Conservation (phyloP, 345 rosid genomes). For the Bretschneidera sinensis region DNA sequence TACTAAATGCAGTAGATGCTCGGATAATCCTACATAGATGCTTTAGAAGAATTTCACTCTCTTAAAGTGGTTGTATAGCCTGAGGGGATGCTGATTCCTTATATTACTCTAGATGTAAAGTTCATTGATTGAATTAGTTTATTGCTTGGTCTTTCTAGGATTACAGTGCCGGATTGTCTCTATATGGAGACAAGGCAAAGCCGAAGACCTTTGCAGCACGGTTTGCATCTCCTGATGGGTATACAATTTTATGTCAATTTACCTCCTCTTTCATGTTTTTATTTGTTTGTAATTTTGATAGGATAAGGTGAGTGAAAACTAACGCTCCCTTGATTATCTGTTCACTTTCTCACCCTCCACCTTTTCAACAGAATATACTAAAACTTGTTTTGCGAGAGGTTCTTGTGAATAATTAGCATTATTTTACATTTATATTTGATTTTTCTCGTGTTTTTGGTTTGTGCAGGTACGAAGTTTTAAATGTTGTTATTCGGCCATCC, state of each 20-base stretch:
- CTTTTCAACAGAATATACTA: too few species aligned
- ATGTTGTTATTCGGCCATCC: slow-evolving; percentile 71
- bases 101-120: neutral
- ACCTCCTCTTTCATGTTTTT: neutral
- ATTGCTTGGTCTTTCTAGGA: slow-evolving; percentile 41
- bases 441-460: slow-evolving; percentile 12
- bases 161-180: slow-evolving; percentile 71
- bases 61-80: too few species aligned
- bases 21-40: too few species aligned
- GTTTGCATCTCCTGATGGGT: slow-evolving; percentile 88
- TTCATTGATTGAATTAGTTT: slow-evolving; percentile 3
- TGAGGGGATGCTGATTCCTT: too few species aligned
- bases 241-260: slow-evolving; percentile 14
- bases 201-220: slow-evolving; percentile 79
- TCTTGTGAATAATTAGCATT: too few species aligned
- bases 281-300: neutral
- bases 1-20: too few species aligned
- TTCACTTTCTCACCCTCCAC: neutral
- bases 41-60: too few species aligned
- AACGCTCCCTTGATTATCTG: neutral
- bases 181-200: slow-evolving; percentile 92
- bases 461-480: slow-evolving; percentile 74
- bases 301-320: neutral
- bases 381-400: neutral
- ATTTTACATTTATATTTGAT: neutral